Conservation (phyloP, 2,329 filamentous ascomycete species). For the Fonsecaea erecta region DNA sequence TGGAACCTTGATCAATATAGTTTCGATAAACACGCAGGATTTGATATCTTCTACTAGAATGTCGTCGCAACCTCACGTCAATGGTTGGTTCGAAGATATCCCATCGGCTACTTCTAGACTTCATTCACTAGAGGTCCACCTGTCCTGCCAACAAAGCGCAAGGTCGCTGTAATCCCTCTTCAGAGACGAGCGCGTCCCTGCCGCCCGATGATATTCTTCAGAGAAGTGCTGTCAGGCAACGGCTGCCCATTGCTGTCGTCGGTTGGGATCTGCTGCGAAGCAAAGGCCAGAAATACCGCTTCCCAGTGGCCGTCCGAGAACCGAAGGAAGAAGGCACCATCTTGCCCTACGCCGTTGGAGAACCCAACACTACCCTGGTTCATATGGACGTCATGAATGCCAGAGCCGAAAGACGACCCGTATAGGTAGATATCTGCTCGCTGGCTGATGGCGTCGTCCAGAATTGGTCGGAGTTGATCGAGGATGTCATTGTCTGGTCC, state of each 20-base stretch:
- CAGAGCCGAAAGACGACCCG: slow-evolving; percentile 42
- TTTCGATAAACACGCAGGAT: neutral
- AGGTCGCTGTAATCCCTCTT: neutral
- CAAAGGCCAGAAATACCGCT: slow-evolving; percentile 49
- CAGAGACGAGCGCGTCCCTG: neutral
- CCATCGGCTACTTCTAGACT: neutral
- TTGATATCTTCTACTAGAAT: neutral
- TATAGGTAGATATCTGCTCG: slow-evolving; percentile 48
- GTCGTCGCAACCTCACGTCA: neutral
- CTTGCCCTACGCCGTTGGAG: slow-evolving; percentile 46
- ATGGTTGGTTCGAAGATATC: neutral
- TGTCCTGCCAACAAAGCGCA: neutral
- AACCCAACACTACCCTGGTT: slow-evolving; percentile 46
- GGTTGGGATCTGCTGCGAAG: slow-evolving; percentile 45
- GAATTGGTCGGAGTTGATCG: slow-evolving; percentile 43
- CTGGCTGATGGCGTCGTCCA: slow-evolving; percentile 43
- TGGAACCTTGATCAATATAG: neutral
- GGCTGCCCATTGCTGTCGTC: slow-evolving; percentile 36
- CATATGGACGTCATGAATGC: slow-evolving; percentile 50
- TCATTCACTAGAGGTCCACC: neutral
- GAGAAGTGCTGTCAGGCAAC: slow-evolving; percentile 7
- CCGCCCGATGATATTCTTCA: neutral
- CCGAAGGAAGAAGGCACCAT: slow-evolving; percentile 45
- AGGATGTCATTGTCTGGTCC: slow-evolving; percentile 46
- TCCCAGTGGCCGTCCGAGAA: slow-evolving; percentile 47